Conservation (phyloP, 345 rosid species). For the Hibiscus tridactylites region DNA sequence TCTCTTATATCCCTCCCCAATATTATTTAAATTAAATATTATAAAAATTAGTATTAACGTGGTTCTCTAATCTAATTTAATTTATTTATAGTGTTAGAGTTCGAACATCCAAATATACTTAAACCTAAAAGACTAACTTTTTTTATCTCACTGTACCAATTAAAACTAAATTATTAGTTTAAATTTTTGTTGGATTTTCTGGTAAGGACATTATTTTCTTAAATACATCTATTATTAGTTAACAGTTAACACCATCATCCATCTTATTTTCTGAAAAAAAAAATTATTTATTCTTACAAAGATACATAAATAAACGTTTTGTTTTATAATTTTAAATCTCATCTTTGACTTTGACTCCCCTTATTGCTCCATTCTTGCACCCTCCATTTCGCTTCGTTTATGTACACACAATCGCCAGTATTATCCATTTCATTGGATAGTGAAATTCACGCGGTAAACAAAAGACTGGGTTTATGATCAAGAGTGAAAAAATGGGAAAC, state of each 20-base stretch:
- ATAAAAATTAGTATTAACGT: too few species aligned
- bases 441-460: neutral
- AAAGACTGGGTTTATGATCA: neutral
- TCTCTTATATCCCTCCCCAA: too few species aligned
- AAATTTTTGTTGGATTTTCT: neutral
- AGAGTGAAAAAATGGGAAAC: neutral
- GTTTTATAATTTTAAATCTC: neutral
- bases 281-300: neutral
- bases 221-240: neutral
- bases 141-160: too few species aligned
- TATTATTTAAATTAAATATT: too few species aligned
- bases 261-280: neutral
- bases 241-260: neutral
- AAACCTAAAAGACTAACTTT: too few species aligned
- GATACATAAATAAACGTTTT: neutral
- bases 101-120: too few species aligned
- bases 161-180: too few species aligned
- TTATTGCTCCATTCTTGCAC: neutral
- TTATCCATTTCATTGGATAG: neutral
- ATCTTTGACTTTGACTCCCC: neutral
- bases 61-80: too few species aligned
- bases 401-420: neutral
- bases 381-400: neutral
- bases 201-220: slow-evolving; percentile 3
- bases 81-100: too few species aligned